A percentile compares a stretch with the other conserved stretches of the same genome.
These are phyloP conservation scores for Aspergillus ruber DNA, from an alignment of 2,329 filamentous ascomycete genomes.

Conservation along the genomic window DNA sequence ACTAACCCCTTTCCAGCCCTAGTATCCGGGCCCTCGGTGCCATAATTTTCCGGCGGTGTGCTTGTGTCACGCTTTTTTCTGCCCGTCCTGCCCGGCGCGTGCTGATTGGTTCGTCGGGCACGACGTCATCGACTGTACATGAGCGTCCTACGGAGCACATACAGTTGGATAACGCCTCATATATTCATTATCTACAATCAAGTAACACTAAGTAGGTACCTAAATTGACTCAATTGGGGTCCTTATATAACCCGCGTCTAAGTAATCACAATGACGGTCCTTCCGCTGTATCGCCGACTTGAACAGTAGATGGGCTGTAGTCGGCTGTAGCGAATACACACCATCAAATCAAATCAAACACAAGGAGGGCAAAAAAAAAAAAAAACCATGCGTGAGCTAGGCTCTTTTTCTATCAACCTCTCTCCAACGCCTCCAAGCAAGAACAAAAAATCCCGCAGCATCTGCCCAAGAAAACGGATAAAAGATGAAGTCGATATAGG, in stretches of 20 bases:
- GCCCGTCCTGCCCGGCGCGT: not conserved
- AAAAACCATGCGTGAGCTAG: conserved; percentile 8
- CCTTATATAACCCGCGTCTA: conserved; percentile 9
- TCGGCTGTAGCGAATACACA: not conserved
- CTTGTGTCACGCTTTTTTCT: not conserved
- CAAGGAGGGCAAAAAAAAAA: conserved; percentile 13
- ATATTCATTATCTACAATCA: conserved; percentile 16
- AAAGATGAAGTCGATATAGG: conserved; percentile 4
- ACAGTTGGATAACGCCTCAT: conserved; percentile 4
- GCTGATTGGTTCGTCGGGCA: not conserved
- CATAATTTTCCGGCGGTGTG: conserved; percentile 18
- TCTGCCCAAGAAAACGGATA: not conserved
- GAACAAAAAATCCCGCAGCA: conserved; percentile 5
- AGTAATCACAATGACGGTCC: conserved; percentile 4
- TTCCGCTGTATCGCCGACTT: not conserved
- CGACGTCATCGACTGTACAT: conserved; percentile 25
- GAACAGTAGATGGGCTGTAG: not conserved
- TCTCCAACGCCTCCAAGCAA: conserved; percentile 21
- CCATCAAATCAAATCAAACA: not conserved
- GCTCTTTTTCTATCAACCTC: conserved; percentile 24
- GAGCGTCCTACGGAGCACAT: not conserved
- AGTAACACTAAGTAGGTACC: conserved; percentile 12
- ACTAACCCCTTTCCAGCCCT: conserved; percentile 19
- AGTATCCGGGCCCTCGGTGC: conserved; percentile 13
- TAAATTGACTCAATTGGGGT: conserved; percentile 9